Conservation (phyloP, 306 rosid genomes). For the Ziziphus jujuba region DNA sequence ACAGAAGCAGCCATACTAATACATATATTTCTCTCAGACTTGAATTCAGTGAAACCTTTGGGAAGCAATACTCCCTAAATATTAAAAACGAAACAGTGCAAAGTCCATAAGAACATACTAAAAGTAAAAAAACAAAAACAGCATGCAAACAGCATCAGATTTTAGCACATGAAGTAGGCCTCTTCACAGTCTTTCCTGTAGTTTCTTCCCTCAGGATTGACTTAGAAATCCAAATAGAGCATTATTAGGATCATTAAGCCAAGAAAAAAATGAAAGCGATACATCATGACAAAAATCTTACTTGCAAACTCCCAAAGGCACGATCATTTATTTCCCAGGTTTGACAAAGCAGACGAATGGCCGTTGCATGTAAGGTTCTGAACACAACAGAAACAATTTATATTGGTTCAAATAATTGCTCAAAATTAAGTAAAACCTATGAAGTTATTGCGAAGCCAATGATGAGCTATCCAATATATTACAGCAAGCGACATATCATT, state of each 20-base stretch:
- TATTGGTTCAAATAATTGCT: slow-evolving; percentile 1
- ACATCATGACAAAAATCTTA: slow-evolving; percentile 35
- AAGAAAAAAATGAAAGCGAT: slow-evolving; percentile 12
- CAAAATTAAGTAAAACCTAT: background rate
- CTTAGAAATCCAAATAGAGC: background rate
- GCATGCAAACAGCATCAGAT: slow-evolving; percentile 8
- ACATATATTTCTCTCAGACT: slow-evolving; percentile 62
- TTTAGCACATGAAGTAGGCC: slow-evolving; percentile 16
- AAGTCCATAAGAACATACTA: slow-evolving; percentile 22
- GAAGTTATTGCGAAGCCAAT: background rate
- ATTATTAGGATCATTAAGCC: slow-evolving; percentile 1
- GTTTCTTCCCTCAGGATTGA: slow-evolving; percentile 15
- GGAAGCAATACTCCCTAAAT: slow-evolving; percentile 72
- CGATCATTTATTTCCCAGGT: slow-evolving; percentile 97
- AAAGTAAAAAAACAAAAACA: slow-evolving; percentile 15
- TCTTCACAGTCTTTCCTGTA: slow-evolving; percentile 7
- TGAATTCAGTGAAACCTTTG: slow-evolving; percentile 58
- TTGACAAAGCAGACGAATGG: slow-evolving; percentile 83
- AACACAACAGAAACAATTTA: slow-evolving; percentile 17
- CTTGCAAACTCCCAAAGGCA: slow-evolving; percentile 89
- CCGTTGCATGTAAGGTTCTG: slow-evolving; percentile 82
- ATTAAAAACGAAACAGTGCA: slow-evolving; percentile 26
- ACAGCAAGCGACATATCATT: background rate
- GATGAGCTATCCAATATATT: background rate
- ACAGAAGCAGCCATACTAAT: slow-evolving; percentile 87